Base-by-base conservation (phyloP, 1,139 yeast genomes). In the Nakaseomyces bracarensis region DNA sequence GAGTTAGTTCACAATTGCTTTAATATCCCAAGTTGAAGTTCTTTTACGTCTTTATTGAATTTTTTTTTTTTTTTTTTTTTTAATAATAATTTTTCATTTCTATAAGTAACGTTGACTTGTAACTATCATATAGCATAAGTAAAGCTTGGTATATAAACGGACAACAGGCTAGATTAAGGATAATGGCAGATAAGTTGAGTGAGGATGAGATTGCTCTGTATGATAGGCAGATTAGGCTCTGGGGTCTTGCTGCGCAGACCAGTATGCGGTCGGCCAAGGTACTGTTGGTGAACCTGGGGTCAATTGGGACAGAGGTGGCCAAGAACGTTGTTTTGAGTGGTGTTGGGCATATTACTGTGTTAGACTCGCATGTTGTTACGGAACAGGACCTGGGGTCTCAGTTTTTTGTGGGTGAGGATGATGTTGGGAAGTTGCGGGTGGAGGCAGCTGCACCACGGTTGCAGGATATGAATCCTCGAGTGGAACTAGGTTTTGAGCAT, bases 161-260 rank as follows among this genome's bases (percentile, higher is more conserved):
- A n/a, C n/a, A n/a, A n/a, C n/a, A n/a, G n/a, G n/a, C n/a, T n/a
- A n/a, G n/a, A n/a, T n/a, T n/a, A n/a, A n/a, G n/a, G n/a, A n/a
- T n/a, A 27, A 27, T 27, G 30, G 14, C 9, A 7, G 30, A 27
- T 11, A 33, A 45, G 26, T 37, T 64, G 31, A 53, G 54, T 23
- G 65, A 63, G 66, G 96, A 87, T 55, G 97, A 89, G 61, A 79
- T 89, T 44, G 95, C 95, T 1, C 69, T 89, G 22, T 91, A 91
- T 60, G 99, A 91, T 63, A 75, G 99, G 46, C 99, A 91, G 62
- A 89, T 91, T 53, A 68, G 99, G 50, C 71, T 91, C 29, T 91
- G 99, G 99, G 98, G 98, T 10, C 71, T 91, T 65, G 93, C 84
- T 22, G 95, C 97, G 13, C 99, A 91, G 62, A 71, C 77, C 40